A percentile compares a stretch with the other conserved stretches of the same genome.
Evolutionary conservation across 208 protist species (phyloP).

Genomic region (Zelonia costaricensis): DNA sequence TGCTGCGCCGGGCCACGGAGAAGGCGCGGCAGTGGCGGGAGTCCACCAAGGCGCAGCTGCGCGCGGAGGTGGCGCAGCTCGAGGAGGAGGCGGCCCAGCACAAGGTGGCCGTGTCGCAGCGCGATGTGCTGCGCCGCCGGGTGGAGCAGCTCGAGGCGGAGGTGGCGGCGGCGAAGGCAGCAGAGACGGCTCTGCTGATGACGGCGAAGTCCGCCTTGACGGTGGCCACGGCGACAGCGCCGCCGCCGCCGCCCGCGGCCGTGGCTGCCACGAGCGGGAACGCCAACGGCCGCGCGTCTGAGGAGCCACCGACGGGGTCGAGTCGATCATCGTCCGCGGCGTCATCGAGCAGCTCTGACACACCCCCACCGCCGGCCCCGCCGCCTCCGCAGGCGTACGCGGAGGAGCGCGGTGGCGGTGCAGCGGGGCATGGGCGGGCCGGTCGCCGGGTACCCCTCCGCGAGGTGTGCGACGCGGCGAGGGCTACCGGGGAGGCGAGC

Average conservation of each 20-base stretch:
- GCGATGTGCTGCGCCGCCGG: conserved; percentile 16
- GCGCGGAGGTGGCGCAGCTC: conserved; percentile 16
- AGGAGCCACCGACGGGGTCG: no score
- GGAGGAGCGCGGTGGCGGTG: background rate
- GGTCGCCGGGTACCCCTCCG: conserved; percentile 18
- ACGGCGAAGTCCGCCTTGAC: background rate
- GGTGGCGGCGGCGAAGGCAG: conserved; percentile 19
- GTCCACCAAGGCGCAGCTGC: conserved; percentile 8
- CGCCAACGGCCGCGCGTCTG: no score
- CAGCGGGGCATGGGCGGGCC: conserved; percentile 1
- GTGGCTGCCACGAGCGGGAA: no score
- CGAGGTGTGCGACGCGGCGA: no score
- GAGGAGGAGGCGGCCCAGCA: conserved; percentile 16
- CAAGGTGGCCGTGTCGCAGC: conserved; percentile 4
- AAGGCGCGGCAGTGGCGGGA: conserved; percentile 14
- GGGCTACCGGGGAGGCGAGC: no score
- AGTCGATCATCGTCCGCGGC: no score
- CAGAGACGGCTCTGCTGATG: conserved; percentile 11
- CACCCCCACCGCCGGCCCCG: background rate
- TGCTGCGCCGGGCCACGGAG: conserved; percentile 18
- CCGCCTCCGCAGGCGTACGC: background rate
- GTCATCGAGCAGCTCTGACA: no score
- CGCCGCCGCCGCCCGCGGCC: no score
- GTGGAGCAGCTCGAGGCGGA: conserved; percentile 25
- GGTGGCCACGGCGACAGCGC: background rate